Percentiles rank a stretch among this genome's conserved stretches.
phyloP scores from a whole-genome alignment of 495 filamentous ascomycete genomes.

The Penicillium steckii region DNA sequence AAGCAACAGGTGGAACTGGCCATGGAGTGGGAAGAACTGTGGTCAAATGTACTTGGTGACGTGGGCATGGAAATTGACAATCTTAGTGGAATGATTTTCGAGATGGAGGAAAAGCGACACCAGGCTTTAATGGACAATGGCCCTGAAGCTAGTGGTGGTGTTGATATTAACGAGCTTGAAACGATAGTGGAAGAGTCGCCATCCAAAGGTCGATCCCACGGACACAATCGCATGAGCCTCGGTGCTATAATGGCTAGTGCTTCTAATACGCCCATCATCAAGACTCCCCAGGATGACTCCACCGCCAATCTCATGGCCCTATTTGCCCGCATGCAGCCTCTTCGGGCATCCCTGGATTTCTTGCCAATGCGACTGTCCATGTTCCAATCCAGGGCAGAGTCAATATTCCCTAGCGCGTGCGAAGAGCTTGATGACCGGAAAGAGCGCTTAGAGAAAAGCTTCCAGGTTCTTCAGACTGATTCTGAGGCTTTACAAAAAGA shows the following conservation, averaged over 20 bases:
- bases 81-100: constrained; percentile 79
- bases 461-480: constrained; percentile 80
- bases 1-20: constrained; percentile 92
- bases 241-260: constrained; percentile 54
- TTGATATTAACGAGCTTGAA: constrained; percentile 88
- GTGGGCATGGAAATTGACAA: constrained; percentile 88
- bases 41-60: constrained; percentile 89
- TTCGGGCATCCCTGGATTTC: constrained; percentile 91
- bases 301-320: constrained; percentile 72
- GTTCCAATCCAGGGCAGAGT: constrained; percentile 74
- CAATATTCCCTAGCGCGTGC: constrained; percentile 82
- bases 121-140: constrained; percentile 60
- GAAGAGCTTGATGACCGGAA: constrained; percentile 77
- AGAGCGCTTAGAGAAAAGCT: constrained; percentile 68
- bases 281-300: constrained; percentile 70
- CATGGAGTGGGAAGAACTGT: constrained; percentile 98
- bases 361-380: constrained; percentile 91
- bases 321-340: constrained; percentile 91
- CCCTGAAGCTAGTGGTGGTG: constrained; percentile 51
- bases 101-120: constrained; percentile 94
- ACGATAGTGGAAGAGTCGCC: constrained; percentile 92
- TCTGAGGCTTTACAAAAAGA: constrained; percentile 84
- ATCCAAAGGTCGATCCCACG: constrained; percentile 43
- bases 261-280: constrained; percentile 56
- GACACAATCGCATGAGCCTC: constrained; percentile 66